Conservation (phyloP, 2,329 filamentous ascomycete genomes). For the Xylariomycetidae sp. region DNA sequence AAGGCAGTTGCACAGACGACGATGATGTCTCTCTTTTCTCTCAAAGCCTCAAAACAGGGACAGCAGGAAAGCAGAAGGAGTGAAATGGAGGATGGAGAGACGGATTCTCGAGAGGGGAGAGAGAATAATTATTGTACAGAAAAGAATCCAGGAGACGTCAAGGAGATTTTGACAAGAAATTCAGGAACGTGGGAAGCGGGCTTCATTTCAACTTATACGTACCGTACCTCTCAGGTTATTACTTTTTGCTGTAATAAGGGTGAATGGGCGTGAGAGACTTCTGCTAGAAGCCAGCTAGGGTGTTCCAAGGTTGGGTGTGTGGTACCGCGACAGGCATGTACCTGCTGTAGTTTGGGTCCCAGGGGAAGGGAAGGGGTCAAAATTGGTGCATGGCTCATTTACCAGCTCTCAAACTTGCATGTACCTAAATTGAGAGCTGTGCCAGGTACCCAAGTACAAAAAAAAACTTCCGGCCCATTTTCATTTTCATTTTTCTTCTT, state of each 20-base stretch:
- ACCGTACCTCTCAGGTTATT: too few relatives aligned
- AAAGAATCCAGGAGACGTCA: constrained; percentile 18
- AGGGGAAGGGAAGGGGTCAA: constrained; percentile 2
- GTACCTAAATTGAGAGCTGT: constrained; percentile 6
- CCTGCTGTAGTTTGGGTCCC: constrained; percentile 10
- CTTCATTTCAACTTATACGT: constrained; percentile 29
- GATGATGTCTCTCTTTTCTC: constrained; percentile 9
- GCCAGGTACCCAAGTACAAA: not conserved
- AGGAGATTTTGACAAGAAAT: constrained; percentile 20
- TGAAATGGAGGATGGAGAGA: constrained; percentile 1
- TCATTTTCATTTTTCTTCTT: constrained; percentile 7
- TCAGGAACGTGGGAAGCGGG: constrained; percentile 21
- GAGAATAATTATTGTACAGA: constrained; percentile 21
- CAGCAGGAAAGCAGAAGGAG: constrained; percentile 7
- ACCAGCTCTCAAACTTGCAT: constrained; percentile 13
- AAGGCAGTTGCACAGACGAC: constrained; percentile 24
- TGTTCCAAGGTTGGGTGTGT: too few relatives aligned
- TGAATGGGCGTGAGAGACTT: too few relatives aligned
- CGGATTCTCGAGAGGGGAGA: constrained; percentile 10
- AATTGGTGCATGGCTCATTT: constrained; percentile 3
- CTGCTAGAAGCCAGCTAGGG: too few relatives aligned
- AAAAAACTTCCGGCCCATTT: constrained; percentile 3
- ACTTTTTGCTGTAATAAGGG: too few relatives aligned
- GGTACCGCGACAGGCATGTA: constrained; percentile 11
- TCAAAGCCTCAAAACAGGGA: constrained; percentile 7